Conservation (phyloP, 805 yeast species). For the Metschnikowia arizonensis region DNA sequence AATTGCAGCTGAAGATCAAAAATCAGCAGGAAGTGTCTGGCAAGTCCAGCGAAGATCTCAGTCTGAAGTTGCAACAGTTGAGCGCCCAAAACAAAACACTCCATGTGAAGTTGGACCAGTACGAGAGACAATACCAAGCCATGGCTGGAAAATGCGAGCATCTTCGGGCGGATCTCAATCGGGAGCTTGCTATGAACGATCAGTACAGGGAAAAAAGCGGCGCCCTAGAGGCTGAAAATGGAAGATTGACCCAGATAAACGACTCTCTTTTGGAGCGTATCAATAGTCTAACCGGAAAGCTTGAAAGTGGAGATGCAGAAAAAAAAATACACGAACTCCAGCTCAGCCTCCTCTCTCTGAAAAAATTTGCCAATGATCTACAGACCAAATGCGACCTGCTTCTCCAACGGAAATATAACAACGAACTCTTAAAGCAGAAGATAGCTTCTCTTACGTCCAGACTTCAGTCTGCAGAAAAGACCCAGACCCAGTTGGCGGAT, state of each 20-base stretch:
- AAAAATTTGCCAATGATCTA: slow-evolving; percentile 49
- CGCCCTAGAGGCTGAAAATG: slow-evolving; percentile 25
- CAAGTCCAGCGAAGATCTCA: slow-evolving; percentile 18
- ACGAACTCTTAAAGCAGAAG: slow-evolving; percentile 55
- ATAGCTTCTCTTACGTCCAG: slow-evolving; percentile 41
- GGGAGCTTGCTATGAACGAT: slow-evolving; percentile 31
- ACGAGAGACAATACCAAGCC: slow-evolving; percentile 22
- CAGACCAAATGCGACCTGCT: slow-evolving; percentile 51
- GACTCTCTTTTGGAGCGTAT: slow-evolving; percentile 29
- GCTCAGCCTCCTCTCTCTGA: slow-evolving; percentile 17
- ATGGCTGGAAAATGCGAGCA: slow-evolving; percentile 28
- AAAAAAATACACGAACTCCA: slow-evolving; percentile 29
- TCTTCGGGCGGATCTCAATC: slow-evolving; percentile 32
- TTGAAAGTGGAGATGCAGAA: slow-evolving; percentile 13
- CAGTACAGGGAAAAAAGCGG: slow-evolving; percentile 38
- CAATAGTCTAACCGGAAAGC: slow-evolving; percentile 17
- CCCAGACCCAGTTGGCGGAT: slow-evolving; percentile 44
- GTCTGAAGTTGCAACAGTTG: slow-evolving; percentile 19
- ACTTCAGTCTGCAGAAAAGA: slow-evolving; percentile 33
- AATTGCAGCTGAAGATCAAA: slow-evolving; percentile 28
- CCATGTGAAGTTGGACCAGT: slow-evolving; percentile 13
- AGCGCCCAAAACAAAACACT: slow-evolving; percentile 18
- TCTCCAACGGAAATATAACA: slow-evolving; percentile 45
- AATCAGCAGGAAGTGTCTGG: slow-evolving; percentile 29
- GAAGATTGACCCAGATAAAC: slow-evolving; percentile 28